Evolutionary conservation across 306 rosid genomes (phyloP).

Genomic region (Glycine latifolia): DNA sequence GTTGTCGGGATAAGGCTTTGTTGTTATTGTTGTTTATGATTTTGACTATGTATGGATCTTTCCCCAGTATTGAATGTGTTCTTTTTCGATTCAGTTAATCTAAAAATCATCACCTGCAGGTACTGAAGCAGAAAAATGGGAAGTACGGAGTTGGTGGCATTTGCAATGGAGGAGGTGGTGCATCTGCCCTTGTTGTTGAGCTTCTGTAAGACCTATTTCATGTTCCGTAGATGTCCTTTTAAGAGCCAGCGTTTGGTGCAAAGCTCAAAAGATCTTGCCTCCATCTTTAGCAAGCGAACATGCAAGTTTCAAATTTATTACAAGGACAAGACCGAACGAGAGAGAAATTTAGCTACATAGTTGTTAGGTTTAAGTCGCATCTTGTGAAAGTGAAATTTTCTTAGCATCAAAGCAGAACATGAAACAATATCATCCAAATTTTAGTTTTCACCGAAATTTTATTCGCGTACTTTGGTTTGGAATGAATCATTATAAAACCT

Average conservation of each 20-base stretch:
- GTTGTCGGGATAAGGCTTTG: too few species aligned
- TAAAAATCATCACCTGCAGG: slow-evolving; percentile 54
- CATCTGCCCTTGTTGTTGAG: slow-evolving; percentile 97
- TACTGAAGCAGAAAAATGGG: slow-evolving; percentile 84
- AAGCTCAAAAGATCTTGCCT: slow-evolving; percentile 20
- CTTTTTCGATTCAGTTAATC: slow-evolving; percentile 1
- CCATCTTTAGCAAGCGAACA: slow-evolving; percentile 8
- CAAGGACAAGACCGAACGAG: slow-evolving; percentile 19
- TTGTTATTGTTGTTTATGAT: not conserved
- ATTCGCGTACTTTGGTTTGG: slow-evolving; percentile 42
- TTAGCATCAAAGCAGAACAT: slow-evolving; percentile 38
- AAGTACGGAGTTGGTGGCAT: slow-evolving; percentile 95
- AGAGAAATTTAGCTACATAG: slow-evolving; percentile 16
- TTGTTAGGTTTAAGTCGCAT: slow-evolving; percentile 33
- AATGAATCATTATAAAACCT: slow-evolving; percentile 23
- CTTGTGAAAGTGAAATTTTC: slow-evolving; percentile 40
- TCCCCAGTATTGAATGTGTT: not conserved
- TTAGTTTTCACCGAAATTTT: slow-evolving; percentile 45
- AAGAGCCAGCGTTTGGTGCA: slow-evolving; percentile 17
- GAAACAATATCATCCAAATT: slow-evolving; percentile 37
- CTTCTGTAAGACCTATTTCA: slow-evolving; percentile 59
- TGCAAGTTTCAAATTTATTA: slow-evolving; percentile 37
- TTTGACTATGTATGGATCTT: not conserved
- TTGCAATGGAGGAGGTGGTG: slow-evolving; percentile 99
- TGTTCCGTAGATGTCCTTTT: slow-evolving; percentile 19